Evolutionary conservation across 495 filamentous ascomycete species (phyloP).

Genomic region (Penicillium chermesinum): DNA sequence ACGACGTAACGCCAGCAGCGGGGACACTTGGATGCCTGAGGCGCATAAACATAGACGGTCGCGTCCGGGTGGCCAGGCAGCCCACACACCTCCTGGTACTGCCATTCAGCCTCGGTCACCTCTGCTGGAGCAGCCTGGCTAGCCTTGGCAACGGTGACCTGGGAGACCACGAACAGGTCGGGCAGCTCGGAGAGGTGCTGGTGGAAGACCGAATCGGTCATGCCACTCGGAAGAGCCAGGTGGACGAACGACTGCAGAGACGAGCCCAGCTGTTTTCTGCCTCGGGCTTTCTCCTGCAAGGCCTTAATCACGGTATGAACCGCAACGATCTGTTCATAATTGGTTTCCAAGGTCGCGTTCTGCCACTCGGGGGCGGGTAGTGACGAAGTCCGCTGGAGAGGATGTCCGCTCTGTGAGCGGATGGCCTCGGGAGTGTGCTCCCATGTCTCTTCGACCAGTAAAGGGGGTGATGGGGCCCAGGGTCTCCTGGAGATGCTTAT

Average conservation of each 20-base stretch:
- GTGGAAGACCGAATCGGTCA: conserved; percentile 35
- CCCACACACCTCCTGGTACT: conserved; percentile 51
- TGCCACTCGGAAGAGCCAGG: conserved; percentile 29
- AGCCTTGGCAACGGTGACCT: conserved; percentile 46
- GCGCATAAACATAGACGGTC: conserved; percentile 59
- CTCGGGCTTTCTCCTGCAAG: conserved; percentile 62
- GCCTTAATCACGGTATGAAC: conserved; percentile 60
- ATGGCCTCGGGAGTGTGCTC: conserved; percentile 62
- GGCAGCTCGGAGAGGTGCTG: conserved; percentile 60
- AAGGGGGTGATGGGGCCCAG: conserved; percentile 75
- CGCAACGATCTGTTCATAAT: conserved; percentile 54
- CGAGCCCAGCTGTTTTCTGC: conserved; percentile 62
- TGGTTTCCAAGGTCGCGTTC: conserved; percentile 33
- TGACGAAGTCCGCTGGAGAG: conserved; percentile 34
- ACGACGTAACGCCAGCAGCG: conserved; percentile 82
- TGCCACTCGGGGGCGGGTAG: conserved; percentile 33
- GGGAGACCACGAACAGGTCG: conserved; percentile 72
- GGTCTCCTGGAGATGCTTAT: conserved; percentile 65
- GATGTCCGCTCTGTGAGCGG: conserved; percentile 45
- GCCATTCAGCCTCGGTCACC: conserved; percentile 45
- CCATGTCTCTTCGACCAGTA: conserved; percentile 87
- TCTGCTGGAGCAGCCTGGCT: conserved; percentile 21
- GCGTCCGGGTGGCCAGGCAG: conserved; percentile 38
- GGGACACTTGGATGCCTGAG: conserved; percentile 66
- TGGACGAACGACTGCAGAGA: conserved; percentile 67